Evolutionary conservation across 352 stramenopile genomes (phyloP).

Genomic region (Pythium biforme): DNA sequence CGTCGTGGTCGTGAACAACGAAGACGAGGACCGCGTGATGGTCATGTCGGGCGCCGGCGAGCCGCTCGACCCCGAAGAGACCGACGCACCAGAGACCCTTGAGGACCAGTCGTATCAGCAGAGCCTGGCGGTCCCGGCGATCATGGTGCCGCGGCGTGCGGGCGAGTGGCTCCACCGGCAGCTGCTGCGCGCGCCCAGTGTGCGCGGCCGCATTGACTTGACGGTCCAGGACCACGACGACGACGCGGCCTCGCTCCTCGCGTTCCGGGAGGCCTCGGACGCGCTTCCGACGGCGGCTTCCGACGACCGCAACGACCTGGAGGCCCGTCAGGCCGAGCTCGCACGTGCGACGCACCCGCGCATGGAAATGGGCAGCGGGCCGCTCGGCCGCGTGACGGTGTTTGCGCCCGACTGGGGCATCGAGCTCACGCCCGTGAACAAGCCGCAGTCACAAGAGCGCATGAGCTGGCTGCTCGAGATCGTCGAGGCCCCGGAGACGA

Average conservation of each 20-base stretch:
- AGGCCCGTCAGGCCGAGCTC: neutral
- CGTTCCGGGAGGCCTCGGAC: constrained; percentile 5
- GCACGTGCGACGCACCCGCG: constrained; percentile 34
- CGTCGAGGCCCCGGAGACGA: constrained; percentile 29
- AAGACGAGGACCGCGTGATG: constrained; percentile 65
- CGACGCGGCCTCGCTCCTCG: neutral
- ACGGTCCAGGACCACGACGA: constrained; percentile 32
- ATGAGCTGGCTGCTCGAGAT: constrained; percentile 55
- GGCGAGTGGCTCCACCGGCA: constrained; percentile 53
- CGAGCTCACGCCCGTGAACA: constrained; percentile 31
- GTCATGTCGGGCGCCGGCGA: constrained; percentile 62
- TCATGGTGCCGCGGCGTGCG: constrained; percentile 65
- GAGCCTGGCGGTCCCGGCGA: constrained; percentile 40
- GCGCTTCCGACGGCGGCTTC: constrained; percentile 11
- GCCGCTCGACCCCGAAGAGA: neutral
- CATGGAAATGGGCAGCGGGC: constrained; percentile 33
- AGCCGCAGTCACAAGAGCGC: constrained; percentile 18
- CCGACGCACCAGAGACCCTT: constrained; percentile 15
- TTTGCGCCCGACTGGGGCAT: constrained; percentile 62
- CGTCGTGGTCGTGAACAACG: constrained; percentile 67
- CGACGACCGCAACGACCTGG: neutral
- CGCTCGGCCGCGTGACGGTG: constrained; percentile 39
- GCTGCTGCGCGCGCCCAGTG: neutral
- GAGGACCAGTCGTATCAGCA: constrained; percentile 13
- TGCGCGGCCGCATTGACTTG: constrained; percentile 42